Evolutionary conservation across 352 stramenopile genomes (phyloP), one percentile per base, ranked within the genome.

Genomic region (Pythium scleroteichum): DNA sequence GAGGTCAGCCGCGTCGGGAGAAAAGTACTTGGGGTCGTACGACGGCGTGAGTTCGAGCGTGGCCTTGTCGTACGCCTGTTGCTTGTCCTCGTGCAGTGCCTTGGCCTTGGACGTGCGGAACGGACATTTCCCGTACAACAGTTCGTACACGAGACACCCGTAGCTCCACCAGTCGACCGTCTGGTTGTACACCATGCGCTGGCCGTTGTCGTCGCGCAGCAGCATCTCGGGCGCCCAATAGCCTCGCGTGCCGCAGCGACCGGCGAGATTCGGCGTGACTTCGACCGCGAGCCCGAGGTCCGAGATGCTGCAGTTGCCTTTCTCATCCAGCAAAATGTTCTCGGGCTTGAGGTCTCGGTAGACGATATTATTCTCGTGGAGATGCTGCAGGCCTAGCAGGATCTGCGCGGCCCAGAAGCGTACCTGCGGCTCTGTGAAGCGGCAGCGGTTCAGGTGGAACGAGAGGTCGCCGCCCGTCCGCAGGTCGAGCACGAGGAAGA

Each of bases 171-270:
- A 99, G 79, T 99, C 97, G 13, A 98, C 96, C 6, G 83, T 73
- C 35, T 98, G 82, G 65, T 90, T 88, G 72, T 99, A 99, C n/a
- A 83, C 75, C 68, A 96, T 93, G 51, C 93, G 80, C 61, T 98
- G 97, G 6, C 95, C 96, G 51, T 81, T 87, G 45, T 85, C 75
- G 54, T 98, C 90, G 14, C 89, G 81, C 29, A 89, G 64, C 29
- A 99, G 71, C 96, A 99, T 99, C 77, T 99, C 97, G 23, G 96
- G 96, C 10, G 96, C 94, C 96, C 96, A 99, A 73, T 99, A 93
- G 1, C 84, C 84, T 51, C 84, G 72, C 13, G 84, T 93, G 7
- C 84, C 84, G 26, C 84, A 91, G 14, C 84, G 78, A 3, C 84
- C 84, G 22, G 81, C 79, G 6, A 97, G 68, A 7, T 76, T 85